These are phyloP conservation scores for Cupressus sempervirens DNA, from an alignment of 75 land plant species.

Conservation along the genomic window DNA sequence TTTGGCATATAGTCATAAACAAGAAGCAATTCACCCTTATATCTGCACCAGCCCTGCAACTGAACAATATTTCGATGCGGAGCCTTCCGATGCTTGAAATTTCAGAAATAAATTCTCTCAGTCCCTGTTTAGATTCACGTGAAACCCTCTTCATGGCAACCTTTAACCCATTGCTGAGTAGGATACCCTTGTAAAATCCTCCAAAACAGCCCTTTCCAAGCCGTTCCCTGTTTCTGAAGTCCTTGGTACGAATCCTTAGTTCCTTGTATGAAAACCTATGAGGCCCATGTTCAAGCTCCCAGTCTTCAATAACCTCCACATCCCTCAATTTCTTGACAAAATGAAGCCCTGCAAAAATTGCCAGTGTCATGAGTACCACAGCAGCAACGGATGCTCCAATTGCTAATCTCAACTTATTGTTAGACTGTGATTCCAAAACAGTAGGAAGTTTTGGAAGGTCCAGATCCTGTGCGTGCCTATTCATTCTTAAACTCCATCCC, in stretches of 20 bases:
- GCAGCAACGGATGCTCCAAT: neutral
- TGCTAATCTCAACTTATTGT: neutral
- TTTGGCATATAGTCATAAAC: conserved; percentile 79
- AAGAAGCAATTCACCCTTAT: conserved; percentile 36
- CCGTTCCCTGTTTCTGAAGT: conserved; percentile 18
- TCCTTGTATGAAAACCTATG: conserved; percentile 34
- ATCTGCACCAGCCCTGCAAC: conserved; percentile 65
- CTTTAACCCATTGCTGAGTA: conserved; percentile 20
- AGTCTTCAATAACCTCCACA: conserved; percentile 5
- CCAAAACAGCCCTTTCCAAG: conserved; percentile 49
- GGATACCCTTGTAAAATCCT: conserved; percentile 26
- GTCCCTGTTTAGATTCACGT: conserved; percentile 38
- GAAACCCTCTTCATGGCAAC: conserved; percentile 67
- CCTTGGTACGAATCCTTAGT: conserved; percentile 26
- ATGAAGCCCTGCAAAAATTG: neutral
- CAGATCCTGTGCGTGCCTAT: conserved; percentile 13
- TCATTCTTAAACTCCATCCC: conserved; percentile 32
- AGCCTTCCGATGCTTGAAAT: conserved; percentile 58
- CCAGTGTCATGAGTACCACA: neutral
- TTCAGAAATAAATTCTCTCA: conserved; percentile 64
- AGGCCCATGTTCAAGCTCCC: conserved; percentile 24
- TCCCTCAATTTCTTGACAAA: neutral
- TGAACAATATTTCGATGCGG: conserved; percentile 61
- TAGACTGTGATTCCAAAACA: neutral
- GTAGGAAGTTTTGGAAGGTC: conserved; percentile 15